Percentiles rank a stretch among this genome's conserved stretches.
These are phyloP conservation scores for Artemisia annua DNA, from an alignment of 129 eudicot genomes.

Conservation along the genomic window DNA sequence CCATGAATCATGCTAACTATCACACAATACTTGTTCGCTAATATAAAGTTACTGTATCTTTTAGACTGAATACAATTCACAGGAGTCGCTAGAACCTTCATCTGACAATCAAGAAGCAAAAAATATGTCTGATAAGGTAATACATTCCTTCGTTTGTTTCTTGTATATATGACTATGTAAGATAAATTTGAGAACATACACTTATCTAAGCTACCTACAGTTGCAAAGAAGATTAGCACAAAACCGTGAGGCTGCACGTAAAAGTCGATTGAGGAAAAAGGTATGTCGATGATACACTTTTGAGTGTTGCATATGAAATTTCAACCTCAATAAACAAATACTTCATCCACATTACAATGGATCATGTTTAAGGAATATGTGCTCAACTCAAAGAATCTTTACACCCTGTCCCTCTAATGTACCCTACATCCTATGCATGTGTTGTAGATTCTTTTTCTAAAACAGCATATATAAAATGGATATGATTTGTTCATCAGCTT, in stretches of 20 bases:
- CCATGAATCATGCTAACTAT: neutral
- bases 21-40: neutral
- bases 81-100: slow-evolving; percentile 47
- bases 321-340: neutral
- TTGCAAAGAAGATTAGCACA: slow-evolving; percentile 90
- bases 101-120: slow-evolving; percentile 49
- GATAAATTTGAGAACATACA: neutral
- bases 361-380: neutral
- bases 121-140: slow-evolving; percentile 75
- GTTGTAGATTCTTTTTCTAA: no score
- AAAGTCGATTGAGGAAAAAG: slow-evolving; percentile 88
- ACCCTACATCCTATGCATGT: neutral
- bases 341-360: neutral
- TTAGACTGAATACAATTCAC: slow-evolving; percentile 55
- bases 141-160: neutral
- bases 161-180: neutral
- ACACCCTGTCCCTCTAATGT: neutral
- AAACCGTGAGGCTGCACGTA: slow-evolving; percentile 98
- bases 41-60: slow-evolving; percentile 14
- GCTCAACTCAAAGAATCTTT: neutral
- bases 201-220: slow-evolving; percentile 31
- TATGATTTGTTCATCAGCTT: no score
- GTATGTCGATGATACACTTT: slow-evolving; percentile 26
- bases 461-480: no score
- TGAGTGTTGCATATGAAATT: neutral